Evolutionary conservation across 768 basidiomycete species (phyloP), one percentile per base, ranked within the genome.

Genomic region (Agrocybe praecox): DNA sequence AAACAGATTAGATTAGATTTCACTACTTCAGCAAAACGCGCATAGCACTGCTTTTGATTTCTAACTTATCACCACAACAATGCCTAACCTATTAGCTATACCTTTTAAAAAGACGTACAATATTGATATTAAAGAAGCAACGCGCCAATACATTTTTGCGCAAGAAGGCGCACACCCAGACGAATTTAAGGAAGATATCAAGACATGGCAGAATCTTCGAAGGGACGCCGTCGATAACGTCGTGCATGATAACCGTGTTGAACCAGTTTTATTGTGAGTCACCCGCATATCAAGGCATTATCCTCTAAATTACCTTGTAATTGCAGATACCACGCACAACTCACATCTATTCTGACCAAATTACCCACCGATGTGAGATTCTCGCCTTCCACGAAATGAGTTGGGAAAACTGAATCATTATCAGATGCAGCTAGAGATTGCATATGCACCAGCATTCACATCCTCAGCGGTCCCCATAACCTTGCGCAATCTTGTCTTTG

Each of bases 271-370:
- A 53, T 77, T 79, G 95, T 94, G 62, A 59, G 86, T 81, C 42
- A 52, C 58, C 45, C 19, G n/a, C 33, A 24, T 19, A 36, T 33
- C 26, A 14, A 0, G 26, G 9, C n/a, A n/a, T n/a, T n/a, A 29
- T 29, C 51, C 46, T 46, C 29, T 15, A 51, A 52, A 15, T 42
- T 33, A 42, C 19, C 45, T 15, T 23, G 46, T 26, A 51, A 33
- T 60, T 47, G 33, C 65, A 98, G 96, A 45, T 98, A 98, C 68
- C 91, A 97, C 62, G 91, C 94, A 3, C 96, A 96, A 67, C 84
- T 98, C 34, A 77, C 87, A 0, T 94, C 89, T 58, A 82, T 95
- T 29, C 72, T 92, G 59, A 86, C 88, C 12, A 98, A 98, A 68
- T 76, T 98, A 7, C 96, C 96, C 2, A 72, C 80, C 7, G 87